Evolutionary conservation across 2,329 filamentous ascomycete species (phyloP).

Genomic region (Aspergillus sp.): DNA sequence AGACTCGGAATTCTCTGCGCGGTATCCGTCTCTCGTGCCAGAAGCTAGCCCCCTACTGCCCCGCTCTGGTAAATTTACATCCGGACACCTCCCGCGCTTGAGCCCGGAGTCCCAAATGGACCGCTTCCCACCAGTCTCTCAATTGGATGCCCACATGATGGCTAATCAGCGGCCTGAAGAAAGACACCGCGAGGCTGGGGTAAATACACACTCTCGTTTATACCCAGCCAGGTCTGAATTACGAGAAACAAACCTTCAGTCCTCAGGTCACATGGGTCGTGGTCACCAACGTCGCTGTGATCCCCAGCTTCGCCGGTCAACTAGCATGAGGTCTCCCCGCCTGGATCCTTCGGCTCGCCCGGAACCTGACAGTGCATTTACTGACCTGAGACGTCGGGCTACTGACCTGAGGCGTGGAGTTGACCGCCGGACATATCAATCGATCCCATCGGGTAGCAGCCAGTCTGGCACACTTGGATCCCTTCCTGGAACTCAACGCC

Average conservation of each 20-base stretch:
- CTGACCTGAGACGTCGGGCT: slow-evolving; percentile 19
- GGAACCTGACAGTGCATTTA: not conserved
- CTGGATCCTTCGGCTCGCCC: slow-evolving; percentile 13
- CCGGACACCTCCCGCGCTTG: slow-evolving; percentile 12
- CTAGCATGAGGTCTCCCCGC: slow-evolving; percentile 17
- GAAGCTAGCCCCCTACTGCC: slow-evolving; percentile 3
- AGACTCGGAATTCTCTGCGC: slow-evolving; percentile 24
- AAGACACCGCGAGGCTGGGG: not conserved
- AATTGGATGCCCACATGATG: slow-evolving; percentile 28
- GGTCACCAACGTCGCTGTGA: not conserved
- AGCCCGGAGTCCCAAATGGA: slow-evolving; percentile 17
- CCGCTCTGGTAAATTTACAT: not conserved
- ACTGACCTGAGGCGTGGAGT: slow-evolving; percentile 12
- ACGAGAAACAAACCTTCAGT: not conserved
- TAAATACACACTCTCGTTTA: not conserved
- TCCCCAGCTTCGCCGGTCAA: slow-evolving; percentile 13
- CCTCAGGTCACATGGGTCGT: not conserved
- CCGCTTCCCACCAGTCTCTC: slow-evolving; percentile 31
- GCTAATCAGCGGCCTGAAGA: slow-evolving; percentile 10
- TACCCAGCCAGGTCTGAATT: not conserved
- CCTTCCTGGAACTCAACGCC: not conserved
- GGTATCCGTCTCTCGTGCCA: slow-evolving; percentile 28
- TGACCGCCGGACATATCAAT: slow-evolving; percentile 3
- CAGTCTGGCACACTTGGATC: not conserved
- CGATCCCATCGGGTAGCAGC: slow-evolving; percentile 6